A percentile compares a stretch with the other conserved stretches of the same genome.
These are phyloP conservation scores for Daldinia childiae DNA, from an alignment of 495 filamentous ascomycete genomes.

Conservation along the genomic window DNA sequence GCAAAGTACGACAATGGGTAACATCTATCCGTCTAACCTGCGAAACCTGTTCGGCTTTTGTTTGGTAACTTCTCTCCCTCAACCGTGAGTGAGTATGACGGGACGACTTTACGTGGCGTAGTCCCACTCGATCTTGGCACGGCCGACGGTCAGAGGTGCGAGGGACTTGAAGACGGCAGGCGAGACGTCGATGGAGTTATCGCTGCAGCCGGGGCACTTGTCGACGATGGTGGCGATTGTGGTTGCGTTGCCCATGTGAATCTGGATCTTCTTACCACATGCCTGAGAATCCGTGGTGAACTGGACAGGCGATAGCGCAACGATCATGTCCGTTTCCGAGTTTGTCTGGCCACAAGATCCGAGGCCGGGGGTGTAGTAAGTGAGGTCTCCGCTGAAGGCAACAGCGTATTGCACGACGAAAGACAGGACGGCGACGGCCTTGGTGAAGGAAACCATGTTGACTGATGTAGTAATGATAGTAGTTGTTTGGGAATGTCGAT, in stretches of 20 bases:
- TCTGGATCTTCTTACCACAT: constrained; percentile 71
- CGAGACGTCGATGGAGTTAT: constrained; percentile 57
- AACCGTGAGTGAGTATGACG: neutral
- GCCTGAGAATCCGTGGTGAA: constrained; percentile 56
- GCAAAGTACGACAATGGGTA: neutral
- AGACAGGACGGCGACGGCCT: constrained; percentile 20
- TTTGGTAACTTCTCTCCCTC: neutral
- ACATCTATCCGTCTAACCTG: neutral
- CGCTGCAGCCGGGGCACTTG: constrained; percentile 75
- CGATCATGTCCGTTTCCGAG: constrained; percentile 48
- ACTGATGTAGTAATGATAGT: neutral
- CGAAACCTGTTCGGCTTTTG: neutral
- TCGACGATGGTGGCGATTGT: constrained; percentile 67
- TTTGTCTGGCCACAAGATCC: constrained; percentile 56
- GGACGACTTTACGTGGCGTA: neutral
- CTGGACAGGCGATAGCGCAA: constrained; percentile 50
- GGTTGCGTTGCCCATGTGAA: constrained; percentile 61
- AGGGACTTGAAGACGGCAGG: constrained; percentile 54
- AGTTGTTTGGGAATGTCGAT: neutral
- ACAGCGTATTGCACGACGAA: constrained; percentile 13
- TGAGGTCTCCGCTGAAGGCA: constrained; percentile 51
- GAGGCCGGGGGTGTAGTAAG: constrained; percentile 55
- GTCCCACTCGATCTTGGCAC: constrained; percentile 48
- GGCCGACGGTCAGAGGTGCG: constrained; percentile 46
- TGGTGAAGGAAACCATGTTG: constrained; percentile 22